Percentiles rank a stretch among this genome's conserved stretches.
phyloP scores from a whole-genome alignment of 2,329 filamentous ascomycete genomes.

The Trichoderma atrobrunneum region DNA sequence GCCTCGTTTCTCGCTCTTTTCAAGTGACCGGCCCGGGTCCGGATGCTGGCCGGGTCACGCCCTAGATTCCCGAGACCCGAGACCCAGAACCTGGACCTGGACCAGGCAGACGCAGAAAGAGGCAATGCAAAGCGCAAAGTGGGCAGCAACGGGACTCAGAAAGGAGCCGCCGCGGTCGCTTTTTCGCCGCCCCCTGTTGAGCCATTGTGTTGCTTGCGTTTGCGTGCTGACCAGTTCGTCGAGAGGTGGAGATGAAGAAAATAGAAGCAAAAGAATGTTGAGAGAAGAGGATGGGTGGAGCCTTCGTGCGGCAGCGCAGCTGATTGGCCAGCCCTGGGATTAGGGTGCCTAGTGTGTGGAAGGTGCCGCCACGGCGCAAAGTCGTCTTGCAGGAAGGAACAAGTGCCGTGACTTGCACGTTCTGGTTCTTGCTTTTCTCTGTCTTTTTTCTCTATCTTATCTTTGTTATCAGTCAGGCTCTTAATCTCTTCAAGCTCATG shows the following conservation, averaged over 20 bases:
- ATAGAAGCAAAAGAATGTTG: background rate
- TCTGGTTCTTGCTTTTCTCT: background rate
- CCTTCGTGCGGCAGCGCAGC: background rate
- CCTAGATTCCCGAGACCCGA: background rate
- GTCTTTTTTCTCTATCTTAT: background rate
- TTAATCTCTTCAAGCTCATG: background rate
- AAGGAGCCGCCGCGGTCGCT: background rate
- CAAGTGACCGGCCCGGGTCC: conserved; percentile 2
- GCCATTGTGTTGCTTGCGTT: background rate
- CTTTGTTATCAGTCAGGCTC: background rate
- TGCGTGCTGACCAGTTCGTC: background rate
- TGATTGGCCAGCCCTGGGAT: conserved; percentile 11
- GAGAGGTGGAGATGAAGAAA: background rate
- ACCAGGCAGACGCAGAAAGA: background rate
- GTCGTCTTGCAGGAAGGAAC: background rate
- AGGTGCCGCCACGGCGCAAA: conserved; percentile 2
- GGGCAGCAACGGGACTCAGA: background rate
- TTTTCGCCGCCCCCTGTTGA: background rate
- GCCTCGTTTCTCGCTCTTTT: background rate
- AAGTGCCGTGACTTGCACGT: conserved; percentile 4
- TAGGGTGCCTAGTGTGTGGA: background rate
- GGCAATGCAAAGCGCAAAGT: background rate
- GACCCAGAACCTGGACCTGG: background rate
- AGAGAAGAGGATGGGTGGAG: background rate
- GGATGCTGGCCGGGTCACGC: background rate